Evolutionary conservation across 2,329 filamentous ascomycete genomes (phyloP).

Genomic region (Colletotrichum sp.): DNA sequence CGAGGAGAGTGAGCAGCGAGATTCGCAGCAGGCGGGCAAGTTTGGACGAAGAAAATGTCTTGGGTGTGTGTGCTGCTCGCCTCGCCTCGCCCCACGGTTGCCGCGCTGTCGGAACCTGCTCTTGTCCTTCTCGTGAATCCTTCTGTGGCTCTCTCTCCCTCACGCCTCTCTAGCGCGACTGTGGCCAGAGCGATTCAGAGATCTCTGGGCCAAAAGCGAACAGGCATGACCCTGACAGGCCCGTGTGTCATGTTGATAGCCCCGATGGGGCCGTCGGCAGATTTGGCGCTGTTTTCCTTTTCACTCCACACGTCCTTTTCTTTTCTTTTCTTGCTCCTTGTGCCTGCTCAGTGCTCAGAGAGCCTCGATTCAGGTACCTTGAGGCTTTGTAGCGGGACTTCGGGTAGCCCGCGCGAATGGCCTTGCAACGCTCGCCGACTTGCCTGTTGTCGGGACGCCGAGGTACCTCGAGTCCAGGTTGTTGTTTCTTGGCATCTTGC

Average conservation of each 20-base stretch:
- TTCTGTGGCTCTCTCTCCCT: not conserved
- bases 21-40: not conserved
- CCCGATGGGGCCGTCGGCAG: constrained; percentile 3
- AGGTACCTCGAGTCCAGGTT: not conserved
- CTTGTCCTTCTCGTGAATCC: not conserved
- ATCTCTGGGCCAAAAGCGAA: not conserved
- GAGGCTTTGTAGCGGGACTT: not conserved
- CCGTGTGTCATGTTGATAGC: constrained; percentile 8
- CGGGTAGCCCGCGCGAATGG: not conserved
- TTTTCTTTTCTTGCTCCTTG: not conserved
- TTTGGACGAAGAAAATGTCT: constrained; percentile 14
- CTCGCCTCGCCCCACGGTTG: constrained; percentile 10
- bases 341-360: not conserved
- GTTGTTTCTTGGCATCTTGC: not conserved
- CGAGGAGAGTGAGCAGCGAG: not conserved
- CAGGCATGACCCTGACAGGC: not conserved
- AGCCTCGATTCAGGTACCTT: not conserved
- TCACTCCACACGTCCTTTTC: not conserved
- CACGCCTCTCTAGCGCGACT: not conserved
- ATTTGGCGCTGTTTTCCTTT: constrained; percentile 6
- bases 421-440: not conserved
- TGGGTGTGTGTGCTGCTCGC: not conserved
- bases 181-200: constrained; percentile 5
- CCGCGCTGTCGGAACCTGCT: constrained; percentile 15
- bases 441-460: not conserved